These are phyloP conservation scores for Rhynchospora breviuscula DNA, from an alignment of 176 grass and related monocot species.

Conservation along the genomic window DNA sequence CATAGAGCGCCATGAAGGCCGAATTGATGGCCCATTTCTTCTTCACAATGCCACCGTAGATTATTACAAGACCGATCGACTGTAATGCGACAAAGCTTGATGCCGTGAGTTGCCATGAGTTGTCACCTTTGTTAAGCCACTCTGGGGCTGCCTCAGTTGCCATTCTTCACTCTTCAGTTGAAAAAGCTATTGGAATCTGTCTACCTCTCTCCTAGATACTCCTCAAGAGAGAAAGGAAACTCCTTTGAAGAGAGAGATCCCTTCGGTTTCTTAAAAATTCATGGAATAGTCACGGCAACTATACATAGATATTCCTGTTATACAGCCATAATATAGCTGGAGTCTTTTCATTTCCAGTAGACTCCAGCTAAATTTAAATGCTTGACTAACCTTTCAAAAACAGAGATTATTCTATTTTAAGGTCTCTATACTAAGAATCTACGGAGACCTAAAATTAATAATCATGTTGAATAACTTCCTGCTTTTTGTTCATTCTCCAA, in stretches of 20 bases:
- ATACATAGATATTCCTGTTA: constrained; percentile 6
- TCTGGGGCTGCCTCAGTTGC: constrained; percentile 43
- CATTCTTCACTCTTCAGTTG: constrained; percentile 16
- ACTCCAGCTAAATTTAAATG: constrained; percentile 4
- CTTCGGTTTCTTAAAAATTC: constrained; percentile 19
- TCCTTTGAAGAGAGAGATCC: not conserved
- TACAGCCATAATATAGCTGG: not conserved
- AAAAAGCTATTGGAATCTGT: not conserved
- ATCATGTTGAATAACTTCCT: not conserved
- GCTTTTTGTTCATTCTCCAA: not conserved
- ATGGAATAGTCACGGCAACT: not conserved
- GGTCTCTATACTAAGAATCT: not conserved
- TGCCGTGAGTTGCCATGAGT: constrained; percentile 72
- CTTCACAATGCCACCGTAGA: constrained; percentile 72
- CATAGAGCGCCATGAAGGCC: constrained; percentile 85
- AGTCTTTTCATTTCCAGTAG: not conserved
- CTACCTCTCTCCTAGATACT: not conserved
- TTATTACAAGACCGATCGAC: constrained; percentile 62
- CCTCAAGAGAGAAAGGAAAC: not conserved
- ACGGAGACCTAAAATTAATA: not conserved
- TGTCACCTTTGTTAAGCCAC: constrained; percentile 74
- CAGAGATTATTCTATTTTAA: not conserved
- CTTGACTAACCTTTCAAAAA: not conserved
- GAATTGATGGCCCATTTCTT: constrained; percentile 92
- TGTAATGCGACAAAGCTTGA: constrained; percentile 74